phyloP scores from a whole-genome alignment of 176 grass and related monocot genomes.

The Echinochloa phyllopogon region DNA sequence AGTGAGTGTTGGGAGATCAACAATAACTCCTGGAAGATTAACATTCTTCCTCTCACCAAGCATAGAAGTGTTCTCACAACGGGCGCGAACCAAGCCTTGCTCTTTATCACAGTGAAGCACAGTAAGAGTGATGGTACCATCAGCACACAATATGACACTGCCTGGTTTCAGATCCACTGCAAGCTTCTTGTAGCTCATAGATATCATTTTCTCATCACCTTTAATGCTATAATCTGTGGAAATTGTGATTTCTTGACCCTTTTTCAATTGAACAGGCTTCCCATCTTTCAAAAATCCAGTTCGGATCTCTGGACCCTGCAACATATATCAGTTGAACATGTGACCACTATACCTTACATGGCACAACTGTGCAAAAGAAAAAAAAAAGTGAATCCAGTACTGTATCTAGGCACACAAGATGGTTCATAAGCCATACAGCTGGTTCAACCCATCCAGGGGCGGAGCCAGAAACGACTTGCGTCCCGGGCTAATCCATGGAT shows the following conservation, averaged over 20 bases:
- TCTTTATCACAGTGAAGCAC: slow-evolving; percentile 63
- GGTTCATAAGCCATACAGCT: slow-evolving; percentile 2
- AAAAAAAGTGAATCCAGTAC: slow-evolving; percentile 20
- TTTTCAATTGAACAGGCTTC: slow-evolving; percentile 72
- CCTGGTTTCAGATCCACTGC: slow-evolving; percentile 74
- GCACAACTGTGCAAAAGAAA: not conserved
- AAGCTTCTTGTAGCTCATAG: slow-evolving; percentile 90
- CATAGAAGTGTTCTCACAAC: slow-evolving; percentile 75
- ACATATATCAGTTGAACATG: slow-evolving; percentile 1
- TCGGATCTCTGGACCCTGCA: slow-evolving; percentile 83
- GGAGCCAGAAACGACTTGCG: too few species aligned
- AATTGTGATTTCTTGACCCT: slow-evolving; percentile 76
- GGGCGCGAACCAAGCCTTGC: slow-evolving; percentile 64
- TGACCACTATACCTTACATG: slow-evolving; percentile 12
- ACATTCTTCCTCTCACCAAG: slow-evolving; percentile 94
- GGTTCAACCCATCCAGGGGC: too few species aligned
- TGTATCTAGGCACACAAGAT: not conserved
- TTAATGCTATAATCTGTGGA: slow-evolving; percentile 78
- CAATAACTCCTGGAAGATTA: slow-evolving; percentile 82
- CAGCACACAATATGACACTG: slow-evolving; percentile 74
- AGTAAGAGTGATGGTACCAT: slow-evolving; percentile 73
- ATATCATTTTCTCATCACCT: slow-evolving; percentile 70
- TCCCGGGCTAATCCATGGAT: too few species aligned
- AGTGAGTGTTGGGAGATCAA: slow-evolving; percentile 86
- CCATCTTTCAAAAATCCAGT: slow-evolving; percentile 87